A percentile compares a stretch with the other conserved stretches of the same genome.
These are phyloP conservation scores for Cutaneotrichosporon sp. DNA, from an alignment of 1,284 basidiomycete species.

Conservation along the genomic window DNA sequence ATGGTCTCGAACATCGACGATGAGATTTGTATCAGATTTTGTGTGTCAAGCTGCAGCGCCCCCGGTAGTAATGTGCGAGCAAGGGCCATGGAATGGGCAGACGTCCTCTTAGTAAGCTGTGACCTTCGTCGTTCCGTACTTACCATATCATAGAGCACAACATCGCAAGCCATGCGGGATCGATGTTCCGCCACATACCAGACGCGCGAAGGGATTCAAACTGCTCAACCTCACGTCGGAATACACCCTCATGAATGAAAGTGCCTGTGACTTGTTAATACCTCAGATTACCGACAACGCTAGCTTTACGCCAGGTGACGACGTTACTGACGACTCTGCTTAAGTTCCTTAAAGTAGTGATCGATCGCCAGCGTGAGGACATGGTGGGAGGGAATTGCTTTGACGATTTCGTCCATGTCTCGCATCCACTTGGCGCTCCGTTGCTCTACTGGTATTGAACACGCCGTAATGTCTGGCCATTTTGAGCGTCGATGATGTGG, in stretches of 20 bases:
- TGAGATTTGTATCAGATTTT: background rate
- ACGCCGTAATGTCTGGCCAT: background rate
- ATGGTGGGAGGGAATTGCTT: background rate
- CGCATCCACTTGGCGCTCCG: background rate
- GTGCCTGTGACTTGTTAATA: background rate
- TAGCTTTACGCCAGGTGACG: too few relatives aligned
- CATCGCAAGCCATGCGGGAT: background rate
- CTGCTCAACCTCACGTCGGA: constrained; percentile 1
- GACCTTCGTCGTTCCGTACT: background rate
- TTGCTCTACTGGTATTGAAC: background rate
- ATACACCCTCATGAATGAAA: background rate
- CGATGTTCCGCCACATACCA: background rate
- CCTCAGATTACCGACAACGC: too few relatives aligned
- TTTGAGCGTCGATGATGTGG: background rate
- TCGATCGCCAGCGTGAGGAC: background rate
- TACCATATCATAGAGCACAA: background rate
- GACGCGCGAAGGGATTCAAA: background rate
- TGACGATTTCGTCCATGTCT: background rate
- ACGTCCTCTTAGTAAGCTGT: background rate
- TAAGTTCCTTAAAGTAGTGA: constrained; percentile 1
- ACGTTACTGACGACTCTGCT: background rate
- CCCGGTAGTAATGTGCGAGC: background rate
- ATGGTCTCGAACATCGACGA: background rate
- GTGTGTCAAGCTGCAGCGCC: background rate
- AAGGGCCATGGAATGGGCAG: background rate